Conservation (phyloP, 306 rosid species). For the Trifolium repens region DNA sequence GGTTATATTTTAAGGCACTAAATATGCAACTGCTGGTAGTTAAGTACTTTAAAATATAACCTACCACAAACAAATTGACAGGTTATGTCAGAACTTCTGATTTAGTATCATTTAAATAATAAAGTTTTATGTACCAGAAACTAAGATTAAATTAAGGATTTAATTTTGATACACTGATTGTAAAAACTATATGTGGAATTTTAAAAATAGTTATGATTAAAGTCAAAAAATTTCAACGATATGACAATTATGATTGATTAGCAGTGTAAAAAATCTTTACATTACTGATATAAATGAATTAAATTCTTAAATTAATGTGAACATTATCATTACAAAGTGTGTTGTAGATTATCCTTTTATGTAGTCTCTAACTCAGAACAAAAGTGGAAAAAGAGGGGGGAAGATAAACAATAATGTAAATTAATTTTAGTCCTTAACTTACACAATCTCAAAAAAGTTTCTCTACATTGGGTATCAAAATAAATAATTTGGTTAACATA, state of each 20-base stretch:
- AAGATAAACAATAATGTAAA: not conserved
- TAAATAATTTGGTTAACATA: slow-evolving; percentile 1
- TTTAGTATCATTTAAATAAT: not conserved
- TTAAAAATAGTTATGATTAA: no score
- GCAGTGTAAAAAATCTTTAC: no score
- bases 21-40: not conserved
- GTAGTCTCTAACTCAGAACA: not conserved
- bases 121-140: not conserved
- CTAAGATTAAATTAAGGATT: not conserved
- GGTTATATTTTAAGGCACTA: not conserved
- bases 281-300: no score
- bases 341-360: no score
- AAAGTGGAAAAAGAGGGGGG: not conserved
- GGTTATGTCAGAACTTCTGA: not conserved
- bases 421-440: not conserved
- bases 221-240: no score
- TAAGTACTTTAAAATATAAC: not conserved
- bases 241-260: no score
- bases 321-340: not conserved
- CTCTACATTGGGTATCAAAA: not conserved
- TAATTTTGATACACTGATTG: no score
- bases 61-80: not conserved
- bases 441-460: slow-evolving; percentile 23
- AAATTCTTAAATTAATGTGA: not conserved
- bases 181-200: no score